Evolutionary conservation across 139 green algal genomes (phyloP), one percentile per base, ranked within the genome.

Genomic region (Trebouxia sp.): DNA sequence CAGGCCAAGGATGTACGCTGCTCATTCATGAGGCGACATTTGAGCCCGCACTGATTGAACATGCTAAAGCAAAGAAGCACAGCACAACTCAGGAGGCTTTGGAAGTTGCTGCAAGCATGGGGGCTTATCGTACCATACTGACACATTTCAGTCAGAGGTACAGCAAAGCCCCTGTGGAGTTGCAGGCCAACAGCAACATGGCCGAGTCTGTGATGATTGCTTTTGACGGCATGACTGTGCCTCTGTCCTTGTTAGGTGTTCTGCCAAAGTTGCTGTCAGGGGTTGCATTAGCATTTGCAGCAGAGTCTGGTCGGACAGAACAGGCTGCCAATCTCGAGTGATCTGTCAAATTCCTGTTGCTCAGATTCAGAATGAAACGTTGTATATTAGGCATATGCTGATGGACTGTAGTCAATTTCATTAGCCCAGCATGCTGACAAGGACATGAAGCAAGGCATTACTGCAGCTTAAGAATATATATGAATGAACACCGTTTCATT

Each of bases 1-100:
- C 80, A 10, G 89, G 56, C 6, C 20, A 26, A 0, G 82, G 75
- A 37, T 83, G 55, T 74, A 89, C 79, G n/a, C 67, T 92, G 38
- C 83, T 94, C 43, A 87, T 94, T 51, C 90, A 94, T 75, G 90
- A 94, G 79, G 90, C 90, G 50, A 92, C 90, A 0, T 94, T 94
- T 77, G 87, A 89, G 70, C 56, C 85, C 30, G 84, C 65, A 22
- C 70, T 89, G 56, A 38, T 66, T 17, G 65, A 58, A 6, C 83
- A 94, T 81, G 92, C 92, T 1, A 24, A 45, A 20, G 65, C 35
- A 43, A 96, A 96, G 87, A 83, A 86, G 30, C 94, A 97, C 86
- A 93, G 85, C 86, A 97, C 94, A 0, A 88, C 81, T 0, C 72
- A 86, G 0, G 92, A 96, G 80, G 94, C 94, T 45, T 75, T 95